Conservation (phyloP, 768 basidiomycete genomes). For the Tephrocybe rancida region DNA sequence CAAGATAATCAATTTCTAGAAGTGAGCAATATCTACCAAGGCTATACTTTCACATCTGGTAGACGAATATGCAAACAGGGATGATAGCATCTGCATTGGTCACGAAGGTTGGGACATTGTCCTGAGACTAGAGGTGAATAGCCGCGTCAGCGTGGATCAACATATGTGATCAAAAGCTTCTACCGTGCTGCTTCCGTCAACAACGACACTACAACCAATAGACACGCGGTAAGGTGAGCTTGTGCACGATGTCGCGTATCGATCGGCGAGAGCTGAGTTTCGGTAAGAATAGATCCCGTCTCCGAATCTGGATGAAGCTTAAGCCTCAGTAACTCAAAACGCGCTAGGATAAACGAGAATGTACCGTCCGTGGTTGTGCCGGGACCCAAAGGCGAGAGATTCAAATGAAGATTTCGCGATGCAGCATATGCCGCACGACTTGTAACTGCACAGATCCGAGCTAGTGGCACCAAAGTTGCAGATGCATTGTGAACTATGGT, state of each 20-base stretch:
- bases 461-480: slow-evolving; percentile 66
- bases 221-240: slow-evolving; percentile 68
- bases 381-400: slow-evolving; percentile 56
- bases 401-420: slow-evolving; percentile 60
- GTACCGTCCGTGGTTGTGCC: slow-evolving; percentile 57
- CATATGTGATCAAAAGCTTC: neutral
- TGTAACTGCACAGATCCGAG: slow-evolving; percentile 52
- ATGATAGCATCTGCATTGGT: slow-evolving; percentile 55
- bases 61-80: slow-evolving; percentile 63
- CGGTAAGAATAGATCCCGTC: slow-evolving; percentile 65
- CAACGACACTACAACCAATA: slow-evolving; percentile 58
- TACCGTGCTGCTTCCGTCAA: slow-evolving; percentile 30
- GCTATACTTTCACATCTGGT: slow-evolving; percentile 33
- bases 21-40: neutral
- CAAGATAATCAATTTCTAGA: too few relatives aligned
- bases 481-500: slow-evolving; percentile 67
- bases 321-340: slow-evolving; percentile 3
- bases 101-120: slow-evolving; percentile 56
- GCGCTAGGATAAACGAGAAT: slow-evolving; percentile 12
- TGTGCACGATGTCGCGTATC: slow-evolving; percentile 65
- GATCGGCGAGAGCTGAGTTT: slow-evolving; percentile 60
- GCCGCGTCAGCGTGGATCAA: slow-evolving; percentile 9
- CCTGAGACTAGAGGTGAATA: slow-evolving; percentile 39
- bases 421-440: slow-evolving; percentile 67
- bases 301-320: slow-evolving; percentile 46